Conservation (phyloP, 805 yeast species). For the Metschnikowia similis region DNA sequence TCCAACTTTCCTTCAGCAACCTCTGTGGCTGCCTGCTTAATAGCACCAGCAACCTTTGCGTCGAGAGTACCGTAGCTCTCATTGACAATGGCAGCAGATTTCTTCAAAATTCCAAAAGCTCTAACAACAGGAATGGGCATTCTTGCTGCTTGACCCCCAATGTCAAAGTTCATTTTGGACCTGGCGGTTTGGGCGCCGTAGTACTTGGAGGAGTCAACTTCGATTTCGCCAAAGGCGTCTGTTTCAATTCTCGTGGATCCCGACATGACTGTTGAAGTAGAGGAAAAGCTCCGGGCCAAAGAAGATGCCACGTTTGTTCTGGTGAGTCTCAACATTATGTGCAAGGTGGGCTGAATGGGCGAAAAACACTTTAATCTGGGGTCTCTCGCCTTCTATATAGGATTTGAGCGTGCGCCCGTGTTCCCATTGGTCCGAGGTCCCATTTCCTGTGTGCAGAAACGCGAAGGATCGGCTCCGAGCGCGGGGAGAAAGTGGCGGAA, state of each 20-base stretch:
- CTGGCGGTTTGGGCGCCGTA: constrained; percentile 99
- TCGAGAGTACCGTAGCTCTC: constrained; percentile 74
- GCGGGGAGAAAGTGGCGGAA: not conserved
- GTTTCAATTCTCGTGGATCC: constrained; percentile 66
- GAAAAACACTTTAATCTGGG: constrained; percentile 2
- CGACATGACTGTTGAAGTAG: constrained; percentile 21
- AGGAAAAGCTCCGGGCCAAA: constrained; percentile 26
- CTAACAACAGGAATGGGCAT: constrained; percentile 88
- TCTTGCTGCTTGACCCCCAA: constrained; percentile 86
- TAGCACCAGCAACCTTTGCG: constrained; percentile 77
- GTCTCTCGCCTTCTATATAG: constrained; percentile 8
- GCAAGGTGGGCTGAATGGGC: not conserved
- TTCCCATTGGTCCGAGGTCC: constrained; percentile 5
- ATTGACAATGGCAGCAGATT: constrained; percentile 92
- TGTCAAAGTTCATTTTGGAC: constrained; percentile 88
- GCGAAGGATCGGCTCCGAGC: constrained; percentile 1
- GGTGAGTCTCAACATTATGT: constrained; percentile 17
- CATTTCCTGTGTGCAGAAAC: constrained; percentile 3
- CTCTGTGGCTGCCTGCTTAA: constrained; percentile 92
- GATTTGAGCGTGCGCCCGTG: constrained; percentile 1
- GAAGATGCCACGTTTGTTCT: constrained; percentile 9
- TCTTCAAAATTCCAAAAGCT: constrained; percentile 92
- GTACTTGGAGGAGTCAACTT: constrained; percentile 80
- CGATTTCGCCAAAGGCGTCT: constrained; percentile 96
- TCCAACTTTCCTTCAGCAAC: constrained; percentile 87